Base-by-base conservation (phyloP, 768 basidiomycete genomes). In the Trametes cinnabarina region DNA sequence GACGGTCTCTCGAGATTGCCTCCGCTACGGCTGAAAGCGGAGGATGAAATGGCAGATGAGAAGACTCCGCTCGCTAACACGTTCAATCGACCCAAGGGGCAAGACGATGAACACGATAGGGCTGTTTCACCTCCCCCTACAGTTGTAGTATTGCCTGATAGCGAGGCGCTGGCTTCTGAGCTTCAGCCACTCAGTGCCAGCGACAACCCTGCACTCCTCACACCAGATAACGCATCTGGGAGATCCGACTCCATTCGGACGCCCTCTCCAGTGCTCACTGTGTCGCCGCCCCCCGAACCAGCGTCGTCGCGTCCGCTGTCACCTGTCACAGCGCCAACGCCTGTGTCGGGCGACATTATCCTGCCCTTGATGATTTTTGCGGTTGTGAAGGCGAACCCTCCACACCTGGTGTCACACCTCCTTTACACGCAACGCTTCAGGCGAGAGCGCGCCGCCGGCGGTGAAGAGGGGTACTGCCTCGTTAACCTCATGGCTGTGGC, bases 401-500 rank as follows among this genome's bases (percentile, higher is more conserved):
- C 85, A 0, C 86, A 85, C 57, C 80, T 98, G 0, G 76, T 94
- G 62, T 78, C 90, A 64, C 80, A 87, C 74, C 68, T 95, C 60
- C 73, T 87, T 58, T 80, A 80, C 74, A 79, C 85, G 34, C 78
- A 87, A 63, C 75, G 85, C 26, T 87, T 85, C 65, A 66, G 83
- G 39, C 80, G 83, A 54, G 79, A 82, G 54, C 68, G 74, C 2
- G 68, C 82, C 3, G 84, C 64, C 3, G 66, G 86, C 0, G 94
- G 94, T 2, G 94, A 98, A 67, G 91, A 92, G 66, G 87, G 85
- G 47, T 99, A 94, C 66, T 98, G 94, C 57, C 79, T 96, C 39
- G 90, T 98, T 70, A 98, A 97, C 72, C 77, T 97, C 37, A 85
- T 95, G 79, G 96, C 96, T 11, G 94, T 96, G 5, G 92, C 91